Evolutionary conservation across 2,329 filamentous ascomycete species (phyloP), one percentile per base, ranked within the genome.

Genomic region (Penicillium italicum): DNA sequence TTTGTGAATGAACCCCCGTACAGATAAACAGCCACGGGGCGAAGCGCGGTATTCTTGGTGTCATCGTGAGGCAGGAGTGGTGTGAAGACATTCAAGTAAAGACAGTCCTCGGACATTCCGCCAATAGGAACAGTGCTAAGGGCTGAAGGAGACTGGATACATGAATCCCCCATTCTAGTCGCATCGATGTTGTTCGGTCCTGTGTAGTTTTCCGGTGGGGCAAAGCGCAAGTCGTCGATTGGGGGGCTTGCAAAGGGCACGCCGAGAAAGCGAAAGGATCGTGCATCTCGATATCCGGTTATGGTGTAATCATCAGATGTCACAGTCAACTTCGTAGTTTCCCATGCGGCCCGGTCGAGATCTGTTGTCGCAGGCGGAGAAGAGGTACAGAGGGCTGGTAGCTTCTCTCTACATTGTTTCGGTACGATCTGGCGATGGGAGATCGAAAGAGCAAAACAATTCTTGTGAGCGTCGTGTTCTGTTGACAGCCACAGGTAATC

Each of bases 221-320:
- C 70, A 49, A 81, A 79, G 2, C 79, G 73, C 30, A 72, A 65
- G 12, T 79, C 69, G 0, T 74, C 74, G 1, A 70, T 72, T 2
- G 79, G 78, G 4, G 78, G 74, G 3, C 76, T 62, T 1, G 76
- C 79, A 48, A 80, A 81, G 0, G 79, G 79, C 3, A 81, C 71
- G 0, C 78, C 77, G 0, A 76, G 65, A 61, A 80, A 81, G 3
- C 63, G 64, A 53, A 67, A 68, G 18, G 66, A 67, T n/a, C 65
- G 65, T 10, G 61, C 64, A 54, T 68, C 65, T 4, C 66, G 66
- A 49, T 65, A 68, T 24, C 66, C 65, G 4, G 66, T 66, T n/a
- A 67, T 14, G 2, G 46, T 60, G 53, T 64, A 64, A 14, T 49
- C 56, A 2, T 62, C 36, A 6, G 49, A 59, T n/a, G 24, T 30